Evolutionary conservation across 2,329 filamentous ascomycete species (phyloP).

Genomic region (Colletotrichum sojae): DNA sequence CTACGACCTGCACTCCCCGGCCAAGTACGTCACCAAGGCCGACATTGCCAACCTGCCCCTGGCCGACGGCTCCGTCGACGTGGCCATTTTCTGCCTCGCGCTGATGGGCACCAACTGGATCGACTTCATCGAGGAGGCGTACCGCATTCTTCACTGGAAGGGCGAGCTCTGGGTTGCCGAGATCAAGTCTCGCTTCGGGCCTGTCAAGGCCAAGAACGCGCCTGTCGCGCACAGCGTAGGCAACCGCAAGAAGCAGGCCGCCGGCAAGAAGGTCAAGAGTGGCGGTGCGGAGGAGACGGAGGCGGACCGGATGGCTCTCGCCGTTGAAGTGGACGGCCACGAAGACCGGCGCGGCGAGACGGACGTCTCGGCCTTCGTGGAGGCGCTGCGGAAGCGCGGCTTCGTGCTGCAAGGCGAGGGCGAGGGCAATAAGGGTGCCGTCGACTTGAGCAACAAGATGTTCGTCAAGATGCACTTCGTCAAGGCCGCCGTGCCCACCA

Average conservation of each 20-base stretch:
- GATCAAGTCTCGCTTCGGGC: conserved; percentile 92
- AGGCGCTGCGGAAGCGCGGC: conserved; percentile 83
- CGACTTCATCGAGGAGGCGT: conserved; percentile 95
- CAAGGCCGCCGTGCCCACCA: conserved; percentile 81
- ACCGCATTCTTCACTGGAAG: conserved; percentile 90
- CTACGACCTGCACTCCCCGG: conserved; percentile 88
- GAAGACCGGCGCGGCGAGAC: conserved; percentile 79
- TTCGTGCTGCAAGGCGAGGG: conserved; percentile 82
- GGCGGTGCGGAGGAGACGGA: conserved; percentile 56
- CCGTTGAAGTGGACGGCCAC: conserved; percentile 79
- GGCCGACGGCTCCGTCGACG: conserved; percentile 80
- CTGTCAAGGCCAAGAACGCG: conserved; percentile 52
- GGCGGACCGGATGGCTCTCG: conserved; percentile 68
- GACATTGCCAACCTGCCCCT: conserved; percentile 91
- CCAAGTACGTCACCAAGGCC: conserved; percentile 84
- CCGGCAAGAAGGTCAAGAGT: conserved; percentile 61
- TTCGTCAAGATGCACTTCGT: conserved; percentile 97
- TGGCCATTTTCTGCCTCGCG: conserved; percentile 95
- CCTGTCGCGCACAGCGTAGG: conserved; percentile 80
- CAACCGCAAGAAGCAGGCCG: conserved; percentile 69
- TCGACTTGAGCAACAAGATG: conserved; percentile 95
- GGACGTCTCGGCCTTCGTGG: conserved; percentile 88
- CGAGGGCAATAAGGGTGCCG: conserved; percentile 61
- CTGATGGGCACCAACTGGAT: conserved; percentile 99
- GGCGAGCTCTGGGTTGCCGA: conserved; percentile 98